Evolutionary conservation across 1,284 basidiomycete species (phyloP), one percentile per base, ranked within the genome.

Genomic region (Melampsora larici-populina): DNA sequence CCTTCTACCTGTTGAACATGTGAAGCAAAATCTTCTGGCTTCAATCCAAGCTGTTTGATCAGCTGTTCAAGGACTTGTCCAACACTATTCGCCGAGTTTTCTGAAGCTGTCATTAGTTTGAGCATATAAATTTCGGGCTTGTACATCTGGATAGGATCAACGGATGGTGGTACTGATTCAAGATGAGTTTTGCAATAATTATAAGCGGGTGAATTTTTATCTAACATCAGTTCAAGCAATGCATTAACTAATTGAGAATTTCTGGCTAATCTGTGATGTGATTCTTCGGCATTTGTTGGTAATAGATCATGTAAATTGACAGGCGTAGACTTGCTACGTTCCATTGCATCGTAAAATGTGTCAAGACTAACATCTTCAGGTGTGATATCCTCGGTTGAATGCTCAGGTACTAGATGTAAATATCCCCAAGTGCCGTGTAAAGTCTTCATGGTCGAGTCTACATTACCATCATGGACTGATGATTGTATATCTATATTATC

Each of bases 31-130:
- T 58, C 55, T 29, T 58, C 13, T 58, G 55, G 26, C 1, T 58
- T 15, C 26, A 58, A 4, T 6, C 26, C 55, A n/a, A 58, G 55
- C 55, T 58, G 55, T 18, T 58, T n/a, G 13, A 58, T 58, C 6
- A 58, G 26, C 55, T 58, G 55, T 51, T 71, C n/a, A 18, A 62
- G 46, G 5, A 73, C 62, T 65, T 73, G 62, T 11, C 62, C 70
- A 58, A 70, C 24, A 21, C 69, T 51, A n/a, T 31, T 36, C 3
- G 69, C 69, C 1, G 31, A 55, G 49, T 70, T 70, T 15, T 70
- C 69, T 2, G 51, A 43, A 1, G 69, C 69, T n/a, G 36, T 36
- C 69, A 70, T 60, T 36, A 70, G 29, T 40, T 70, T 70, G 6
- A 70, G 69, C 69, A 70, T 70, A 31, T 55, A 55, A 40, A 70